These are phyloP conservation scores for Canavalia gladiata DNA, from an alignment of 306 rosid genomes.

Conservation along the genomic window DNA sequence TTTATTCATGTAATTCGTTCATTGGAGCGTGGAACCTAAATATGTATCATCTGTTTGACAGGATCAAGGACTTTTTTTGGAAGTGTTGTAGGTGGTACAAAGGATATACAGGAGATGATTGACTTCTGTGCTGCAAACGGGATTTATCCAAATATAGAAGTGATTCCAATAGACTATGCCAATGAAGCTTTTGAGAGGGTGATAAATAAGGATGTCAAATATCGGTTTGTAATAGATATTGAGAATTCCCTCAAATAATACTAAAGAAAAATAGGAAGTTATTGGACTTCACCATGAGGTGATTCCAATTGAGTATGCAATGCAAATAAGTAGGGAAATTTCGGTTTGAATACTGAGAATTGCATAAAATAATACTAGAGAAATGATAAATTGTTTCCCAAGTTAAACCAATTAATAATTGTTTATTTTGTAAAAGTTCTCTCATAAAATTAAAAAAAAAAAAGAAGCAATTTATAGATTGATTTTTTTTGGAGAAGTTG, in stretches of 20 bases:
- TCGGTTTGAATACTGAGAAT: slow-evolving; percentile 62
- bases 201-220: slow-evolving; percentile 72
- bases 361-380: slow-evolving; percentile 53
- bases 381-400: neutral
- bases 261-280: slow-evolving; percentile 13
- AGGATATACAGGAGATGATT: slow-evolving; percentile 78
- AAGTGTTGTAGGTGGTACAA: slow-evolving; percentile 72
- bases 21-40: neutral
- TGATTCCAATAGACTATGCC: slow-evolving; percentile 78
- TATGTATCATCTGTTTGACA: slow-evolving; percentile 48
- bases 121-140: slow-evolving; percentile 76
- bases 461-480: too few relatives aligned
- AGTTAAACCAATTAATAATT: neutral
- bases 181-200: slow-evolving; percentile 92
- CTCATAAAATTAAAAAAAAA: too few relatives aligned
- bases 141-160: slow-evolving; percentile 77
- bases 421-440: too few relatives aligned
- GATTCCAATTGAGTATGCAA: slow-evolving; percentile 6
- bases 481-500: too few relatives aligned
- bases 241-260: slow-evolving; percentile 66
- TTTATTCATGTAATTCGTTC: neutral
- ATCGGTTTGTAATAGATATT: slow-evolving; percentile 88
- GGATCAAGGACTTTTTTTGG: slow-evolving; percentile 75
- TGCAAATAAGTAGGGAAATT: slow-evolving; percentile 64
- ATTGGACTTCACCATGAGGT: slow-evolving; percentile 4